Evolutionary conservation across 768 basidiomycete species (phyloP), one percentile per base, ranked within the genome.

Genomic region (Suillus decipiens): DNA sequence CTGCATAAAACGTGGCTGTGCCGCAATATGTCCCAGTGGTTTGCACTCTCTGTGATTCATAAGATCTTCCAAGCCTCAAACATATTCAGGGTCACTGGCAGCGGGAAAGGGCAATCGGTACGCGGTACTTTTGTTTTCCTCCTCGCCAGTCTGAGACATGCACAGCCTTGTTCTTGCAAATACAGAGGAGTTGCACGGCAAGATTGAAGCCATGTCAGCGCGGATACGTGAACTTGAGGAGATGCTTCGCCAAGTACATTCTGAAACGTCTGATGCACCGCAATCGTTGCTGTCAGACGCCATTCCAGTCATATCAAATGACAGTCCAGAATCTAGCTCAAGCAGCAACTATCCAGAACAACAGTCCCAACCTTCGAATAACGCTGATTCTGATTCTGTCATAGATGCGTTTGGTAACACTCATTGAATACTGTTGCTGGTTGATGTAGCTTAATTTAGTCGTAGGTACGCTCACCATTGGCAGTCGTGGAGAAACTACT

Each of bases 1-100:
- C 72, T 93, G 91, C 70, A 83, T 84, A 28, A 87, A 88, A 62
- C 80, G 90, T 69, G 90, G 90, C 39, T 92, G 89, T 69, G 85
- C 84, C 28, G 78, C 85, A 19, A 88, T 92, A 62, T 93, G 90
- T 75, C 90, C 90, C n/a, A 85, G 88, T 61, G 90, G 90, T 88
- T 66, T 33, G 67, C 39, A 39, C 63, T 12, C 50, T 57, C 45
- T 41, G 43, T 51, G 66, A 60, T 58, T 64, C n/a, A 42, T 15
- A 42, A 42, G 63, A 68, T 48, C 6, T 48, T 22, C 60, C 48
- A 54, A 7, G 19, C 8, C 34, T 24, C 14, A 41, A 15, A 61
- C 39, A 12, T 28, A 12, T 57, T 28, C 28, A 88, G 86, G 85
- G 22, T 81, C 81, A 10, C 75, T 86, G 64, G 81, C 82, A 5